Evolutionary conservation across 1,139 yeast genomes (phyloP).

Genomic region (Taphrina sp.): DNA sequence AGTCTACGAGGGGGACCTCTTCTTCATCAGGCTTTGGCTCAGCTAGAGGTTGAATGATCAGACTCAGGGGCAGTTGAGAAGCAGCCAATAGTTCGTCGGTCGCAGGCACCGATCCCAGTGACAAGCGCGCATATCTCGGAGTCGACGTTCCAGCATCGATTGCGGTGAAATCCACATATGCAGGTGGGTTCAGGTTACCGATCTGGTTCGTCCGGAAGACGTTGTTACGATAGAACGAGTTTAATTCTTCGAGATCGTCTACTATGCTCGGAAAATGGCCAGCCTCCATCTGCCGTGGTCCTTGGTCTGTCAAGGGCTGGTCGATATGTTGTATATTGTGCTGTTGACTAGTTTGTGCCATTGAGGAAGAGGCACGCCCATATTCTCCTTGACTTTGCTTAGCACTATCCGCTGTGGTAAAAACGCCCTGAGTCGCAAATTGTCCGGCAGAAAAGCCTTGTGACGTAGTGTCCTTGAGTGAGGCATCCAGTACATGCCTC

Average conservation of each 20-base stretch:
- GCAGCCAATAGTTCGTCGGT: constrained; percentile 67
- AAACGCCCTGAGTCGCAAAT: constrained; percentile 7
- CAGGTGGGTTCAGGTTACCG: constrained; percentile 52
- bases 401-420: background rate
- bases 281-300: background rate
- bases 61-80: constrained; percentile 76
- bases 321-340: background rate
- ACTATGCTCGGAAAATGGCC: constrained; percentile 10
- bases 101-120: constrained; percentile 83
- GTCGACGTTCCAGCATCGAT: constrained; percentile 82
- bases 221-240: constrained; percentile 7
- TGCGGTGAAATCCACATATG: constrained; percentile 68
- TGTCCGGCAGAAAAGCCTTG: constrained; percentile 6
- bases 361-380: background rate
- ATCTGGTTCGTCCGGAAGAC: constrained; percentile 16
- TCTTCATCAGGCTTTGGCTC: constrained; percentile 51
- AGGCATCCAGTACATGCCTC: constrained; percentile 21
- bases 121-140: constrained; percentile 72
- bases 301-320: background rate
- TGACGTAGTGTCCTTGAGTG: background rate
- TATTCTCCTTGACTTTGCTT: background rate
- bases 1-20: constrained; percentile 68
- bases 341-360: background rate
- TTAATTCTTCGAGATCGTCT: constrained; percentile 1
- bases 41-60: constrained; percentile 83